These are phyloP conservation scores for Symmetrospora coprosmae DNA, from an alignment of 768 basidiomycete species.

Conservation along the genomic window DNA sequence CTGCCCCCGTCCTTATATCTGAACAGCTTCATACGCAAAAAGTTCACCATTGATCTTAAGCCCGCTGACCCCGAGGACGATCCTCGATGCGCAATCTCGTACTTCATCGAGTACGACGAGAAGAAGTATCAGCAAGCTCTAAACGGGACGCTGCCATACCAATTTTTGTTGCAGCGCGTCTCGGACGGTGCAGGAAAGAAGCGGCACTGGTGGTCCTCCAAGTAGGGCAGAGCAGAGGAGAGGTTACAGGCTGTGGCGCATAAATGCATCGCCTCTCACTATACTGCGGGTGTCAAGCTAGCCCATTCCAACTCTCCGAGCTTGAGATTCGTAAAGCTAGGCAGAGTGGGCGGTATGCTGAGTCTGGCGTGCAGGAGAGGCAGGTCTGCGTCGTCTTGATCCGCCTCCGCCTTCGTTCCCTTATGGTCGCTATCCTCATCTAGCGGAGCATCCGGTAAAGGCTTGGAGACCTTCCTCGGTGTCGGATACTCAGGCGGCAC, in stretches of 20 bases:
- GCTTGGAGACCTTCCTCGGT: background rate
- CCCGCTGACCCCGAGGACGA: background rate
- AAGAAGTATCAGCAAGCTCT: conserved; percentile 11
- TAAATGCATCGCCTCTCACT: too few relatives aligned
- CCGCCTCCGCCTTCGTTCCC: background rate
- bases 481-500: background rate
- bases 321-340: background rate
- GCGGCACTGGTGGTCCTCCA: too few relatives aligned
- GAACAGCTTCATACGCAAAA: too few relatives aligned
- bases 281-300: background rate
- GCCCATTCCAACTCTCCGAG: background rate
- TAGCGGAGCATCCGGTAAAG: background rate
- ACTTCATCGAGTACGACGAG: conserved; percentile 9
- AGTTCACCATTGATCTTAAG: too few relatives aligned
- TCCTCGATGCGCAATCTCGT: conserved; percentile 9
- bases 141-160: conserved; percentile 1
- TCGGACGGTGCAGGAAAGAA: background rate
- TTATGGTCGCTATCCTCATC: background rate
- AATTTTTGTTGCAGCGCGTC: background rate
- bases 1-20: too few relatives aligned
- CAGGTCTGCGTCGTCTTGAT: background rate
- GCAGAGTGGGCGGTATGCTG: background rate
- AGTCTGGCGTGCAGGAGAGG: background rate
- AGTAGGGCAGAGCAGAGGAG: too few relatives aligned
- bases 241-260: too few relatives aligned